These are phyloP conservation scores for Carex arenaria DNA, from an alignment of 202 grass and related monocot genomes.

Conservation along the genomic window DNA sequence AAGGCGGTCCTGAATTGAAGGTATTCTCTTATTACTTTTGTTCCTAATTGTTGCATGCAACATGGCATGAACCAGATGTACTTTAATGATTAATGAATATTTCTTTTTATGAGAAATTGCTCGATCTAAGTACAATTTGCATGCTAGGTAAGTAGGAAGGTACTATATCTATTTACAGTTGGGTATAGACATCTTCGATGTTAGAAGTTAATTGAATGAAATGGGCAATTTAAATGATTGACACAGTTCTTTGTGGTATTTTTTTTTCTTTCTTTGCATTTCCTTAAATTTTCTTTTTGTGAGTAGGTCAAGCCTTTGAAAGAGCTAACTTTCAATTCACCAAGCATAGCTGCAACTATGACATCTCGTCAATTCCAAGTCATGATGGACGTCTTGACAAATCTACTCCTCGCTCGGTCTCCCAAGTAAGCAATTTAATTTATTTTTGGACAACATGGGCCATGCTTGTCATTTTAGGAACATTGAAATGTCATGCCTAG, in stretches of 20 bases:
- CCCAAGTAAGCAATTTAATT: constrained; percentile 55
- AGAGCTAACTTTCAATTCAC: constrained; percentile 89
- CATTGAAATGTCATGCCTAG: neutral
- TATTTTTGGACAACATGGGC: constrained; percentile 3
- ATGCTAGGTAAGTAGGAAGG: neutral
- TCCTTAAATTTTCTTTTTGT: constrained; percentile 29
- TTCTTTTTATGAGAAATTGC: neutral
- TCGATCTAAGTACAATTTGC: neutral
- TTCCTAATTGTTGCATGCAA: neutral
- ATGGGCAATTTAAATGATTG: neutral
- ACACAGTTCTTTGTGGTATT: constrained; percentile 26
- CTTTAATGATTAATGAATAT: neutral
- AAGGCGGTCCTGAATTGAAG: constrained; percentile 95
- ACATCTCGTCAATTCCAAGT: constrained; percentile 99
- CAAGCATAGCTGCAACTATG: constrained; percentile 93
- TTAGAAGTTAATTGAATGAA: constrained; percentile 5
- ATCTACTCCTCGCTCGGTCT: constrained; percentile 89
- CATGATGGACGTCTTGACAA: constrained; percentile 96
- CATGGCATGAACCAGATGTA: neutral
- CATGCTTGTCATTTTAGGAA: neutral
- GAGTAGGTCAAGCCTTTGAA: constrained; percentile 94
- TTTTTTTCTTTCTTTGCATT: constrained; percentile 21
- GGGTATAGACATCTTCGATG: neutral
- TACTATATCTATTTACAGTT: neutral
- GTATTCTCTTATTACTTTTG: constrained; percentile 20